These are phyloP conservation scores for Rhododendron simsii DNA, from an alignment of 148 eudicot genomes.

Conservation along the genomic window DNA sequence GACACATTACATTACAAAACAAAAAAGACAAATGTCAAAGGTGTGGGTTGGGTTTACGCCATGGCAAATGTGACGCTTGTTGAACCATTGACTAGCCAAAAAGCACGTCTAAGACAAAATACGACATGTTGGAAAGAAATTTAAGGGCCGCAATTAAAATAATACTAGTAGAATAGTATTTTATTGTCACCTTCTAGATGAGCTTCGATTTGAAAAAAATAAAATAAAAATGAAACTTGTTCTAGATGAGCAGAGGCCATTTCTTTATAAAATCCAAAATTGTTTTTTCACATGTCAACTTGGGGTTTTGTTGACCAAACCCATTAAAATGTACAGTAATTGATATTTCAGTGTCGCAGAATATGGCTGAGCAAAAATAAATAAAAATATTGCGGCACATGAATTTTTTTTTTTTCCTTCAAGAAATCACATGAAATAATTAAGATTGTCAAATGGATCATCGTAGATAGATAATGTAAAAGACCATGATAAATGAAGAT, in stretches of 20 bases:
- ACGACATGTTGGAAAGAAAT: background rate
- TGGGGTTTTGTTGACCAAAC: background rate
- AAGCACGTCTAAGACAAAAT: background rate
- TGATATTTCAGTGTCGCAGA: background rate
- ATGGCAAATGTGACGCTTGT: background rate
- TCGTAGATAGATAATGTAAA: background rate
- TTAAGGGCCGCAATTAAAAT: background rate
- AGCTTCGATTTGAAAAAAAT: background rate
- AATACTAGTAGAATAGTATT: no score
- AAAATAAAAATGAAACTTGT: background rate
- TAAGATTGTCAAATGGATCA: background rate
- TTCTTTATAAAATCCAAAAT: background rate
- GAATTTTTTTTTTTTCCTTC: background rate
- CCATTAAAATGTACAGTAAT: background rate
- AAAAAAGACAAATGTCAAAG: background rate
- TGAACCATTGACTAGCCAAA: background rate
- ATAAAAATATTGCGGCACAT: background rate
- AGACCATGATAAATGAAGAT: background rate
- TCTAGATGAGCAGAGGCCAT: background rate
- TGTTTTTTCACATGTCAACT: background rate
- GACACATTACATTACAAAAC: no score
- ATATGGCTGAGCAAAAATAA: background rate
- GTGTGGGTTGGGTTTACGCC: background rate
- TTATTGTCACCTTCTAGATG: background rate
- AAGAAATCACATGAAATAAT: background rate